phyloP scores from a whole-genome alignment of 768 basidiomycete species.

The Suillus brevipes region DNA sequence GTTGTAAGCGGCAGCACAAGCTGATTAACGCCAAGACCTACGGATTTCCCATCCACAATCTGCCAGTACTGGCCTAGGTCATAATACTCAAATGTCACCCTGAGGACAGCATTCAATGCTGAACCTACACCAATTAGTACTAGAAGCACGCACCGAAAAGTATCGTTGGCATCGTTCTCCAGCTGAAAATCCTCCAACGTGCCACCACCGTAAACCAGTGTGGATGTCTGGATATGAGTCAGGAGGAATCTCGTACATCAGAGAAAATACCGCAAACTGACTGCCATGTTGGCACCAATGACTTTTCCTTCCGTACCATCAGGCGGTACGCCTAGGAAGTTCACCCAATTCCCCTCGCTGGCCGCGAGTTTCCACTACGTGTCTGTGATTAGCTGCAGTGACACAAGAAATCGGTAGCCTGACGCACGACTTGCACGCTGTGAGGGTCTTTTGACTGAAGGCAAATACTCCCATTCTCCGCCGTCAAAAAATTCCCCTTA shows the following conservation, averaged over 20 bases:
- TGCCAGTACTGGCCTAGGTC: not conserved
- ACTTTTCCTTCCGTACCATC: not conserved
- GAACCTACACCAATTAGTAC: not conserved
- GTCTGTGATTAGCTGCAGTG: not conserved
- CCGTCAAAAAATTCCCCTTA: not conserved
- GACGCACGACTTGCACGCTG: not conserved
- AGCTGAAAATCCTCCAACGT: not conserved
- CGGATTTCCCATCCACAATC: not conserved
- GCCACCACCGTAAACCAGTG: not conserved
- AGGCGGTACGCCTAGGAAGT: not conserved
- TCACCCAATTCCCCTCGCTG: not conserved
- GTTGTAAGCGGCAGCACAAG: not conserved
- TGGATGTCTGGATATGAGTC: not conserved
- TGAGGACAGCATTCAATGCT: not conserved
- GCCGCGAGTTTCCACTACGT: not conserved
- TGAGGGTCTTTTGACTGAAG: not conserved
- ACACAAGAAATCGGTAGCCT: not conserved
- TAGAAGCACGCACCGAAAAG: not conserved
- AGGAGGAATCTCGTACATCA: not conserved
- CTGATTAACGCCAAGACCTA: not conserved
- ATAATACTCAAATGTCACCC: not conserved
- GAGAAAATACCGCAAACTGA: not conserved
- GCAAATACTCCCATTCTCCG: not conserved
- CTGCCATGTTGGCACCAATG: not conserved
- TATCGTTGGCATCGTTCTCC: not conserved